Conservation (phyloP, 305 asterid species). For the Ajuga reptans region DNA sequence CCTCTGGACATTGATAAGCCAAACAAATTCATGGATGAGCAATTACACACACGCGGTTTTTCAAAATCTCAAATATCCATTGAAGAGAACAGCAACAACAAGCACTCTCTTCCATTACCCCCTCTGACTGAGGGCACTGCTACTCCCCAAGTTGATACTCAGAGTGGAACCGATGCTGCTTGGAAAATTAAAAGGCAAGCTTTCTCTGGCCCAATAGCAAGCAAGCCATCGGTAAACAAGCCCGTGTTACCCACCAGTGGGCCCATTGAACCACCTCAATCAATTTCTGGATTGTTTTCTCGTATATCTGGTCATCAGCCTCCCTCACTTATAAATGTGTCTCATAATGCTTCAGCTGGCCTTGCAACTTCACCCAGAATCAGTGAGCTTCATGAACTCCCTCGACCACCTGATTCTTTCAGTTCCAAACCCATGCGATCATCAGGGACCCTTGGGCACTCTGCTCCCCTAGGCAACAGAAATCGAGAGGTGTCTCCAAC, state of each 20-base stretch:
- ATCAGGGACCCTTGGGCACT: slow-evolving; percentile 60
- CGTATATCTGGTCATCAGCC: slow-evolving; percentile 41
- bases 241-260: slow-evolving; percentile 46
- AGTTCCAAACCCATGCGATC: slow-evolving; percentile 46
- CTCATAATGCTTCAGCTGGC: slow-evolving; percentile 60
- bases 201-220: slow-evolving; percentile 72
- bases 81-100: slow-evolving; percentile 44
- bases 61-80: slow-evolving; percentile 36
- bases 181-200: slow-evolving; percentile 49
- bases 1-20: slow-evolving; percentile 65
- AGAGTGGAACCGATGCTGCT: slow-evolving; percentile 37
- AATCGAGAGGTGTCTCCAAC: slow-evolving; percentile 68
- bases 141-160: slow-evolving; percentile 40
- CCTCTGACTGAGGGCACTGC: slow-evolving; percentile 47
- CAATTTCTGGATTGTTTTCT: slow-evolving; percentile 42
- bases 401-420: slow-evolving; percentile 79
- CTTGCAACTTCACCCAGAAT: slow-evolving; percentile 70
- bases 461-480: slow-evolving; percentile 65
- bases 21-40: slow-evolving; percentile 37
- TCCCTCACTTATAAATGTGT: slow-evolving; percentile 34
- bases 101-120: slow-evolving; percentile 65
- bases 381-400: slow-evolving; percentile 96
- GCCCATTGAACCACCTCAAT: slow-evolving; percentile 47
- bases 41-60: slow-evolving; percentile 21
- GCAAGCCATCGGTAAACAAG: slow-evolving; percentile 63